Percentiles rank a stretch among this genome's conserved stretches.
phyloP scores from a whole-genome alignment of 192 early-diverging fungal genomes.

The Linnemannia elongata region DNA sequence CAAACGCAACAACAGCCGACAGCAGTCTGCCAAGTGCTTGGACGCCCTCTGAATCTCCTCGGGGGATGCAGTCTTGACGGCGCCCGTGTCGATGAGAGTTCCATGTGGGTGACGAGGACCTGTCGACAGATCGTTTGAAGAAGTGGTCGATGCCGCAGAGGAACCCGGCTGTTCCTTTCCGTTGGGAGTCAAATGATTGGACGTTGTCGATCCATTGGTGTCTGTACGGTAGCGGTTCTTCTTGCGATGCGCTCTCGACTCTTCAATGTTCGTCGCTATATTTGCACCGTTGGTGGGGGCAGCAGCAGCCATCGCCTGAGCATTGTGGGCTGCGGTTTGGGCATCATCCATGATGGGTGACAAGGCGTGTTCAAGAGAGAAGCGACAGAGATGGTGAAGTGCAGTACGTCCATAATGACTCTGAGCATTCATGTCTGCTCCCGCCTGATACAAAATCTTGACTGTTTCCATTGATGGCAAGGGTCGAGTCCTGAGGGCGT shows the following conservation, averaged over 20 bases:
- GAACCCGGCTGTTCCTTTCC: slow-evolving; percentile 31
- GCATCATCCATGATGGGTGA: slow-evolving; percentile 31
- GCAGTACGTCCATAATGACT: slow-evolving; percentile 67
- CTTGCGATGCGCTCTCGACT: slow-evolving; percentile 7
- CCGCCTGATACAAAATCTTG: slow-evolving; percentile 65
- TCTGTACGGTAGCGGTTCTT: slow-evolving; percentile 38
- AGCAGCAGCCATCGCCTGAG: not conserved
- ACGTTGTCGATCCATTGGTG: slow-evolving; percentile 34
- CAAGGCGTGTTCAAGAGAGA: slow-evolving; percentile 57
- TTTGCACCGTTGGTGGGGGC: not conserved
- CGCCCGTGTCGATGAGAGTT: slow-evolving; percentile 16
- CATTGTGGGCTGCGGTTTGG: not conserved
- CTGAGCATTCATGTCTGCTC: slow-evolving; percentile 68
- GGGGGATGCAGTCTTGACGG: slow-evolving; percentile 34
- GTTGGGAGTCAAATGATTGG: slow-evolving; percentile 41
- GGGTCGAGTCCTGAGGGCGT: slow-evolving; percentile 69
- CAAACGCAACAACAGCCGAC: slow-evolving; percentile 61
- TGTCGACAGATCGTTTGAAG: slow-evolving; percentile 32
- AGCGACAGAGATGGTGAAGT: slow-evolving; percentile 63
- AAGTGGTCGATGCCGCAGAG: slow-evolving; percentile 45
- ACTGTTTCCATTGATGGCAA: slow-evolving; percentile 66
- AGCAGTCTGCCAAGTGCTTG: slow-evolving; percentile 60
- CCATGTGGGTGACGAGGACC: slow-evolving; percentile 33
- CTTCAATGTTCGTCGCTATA: not conserved
- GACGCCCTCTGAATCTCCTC: slow-evolving; percentile 45